phyloP scores from a whole-genome alignment of 768 basidiomycete genomes.

The Cystobasidium tubakii region DNA sequence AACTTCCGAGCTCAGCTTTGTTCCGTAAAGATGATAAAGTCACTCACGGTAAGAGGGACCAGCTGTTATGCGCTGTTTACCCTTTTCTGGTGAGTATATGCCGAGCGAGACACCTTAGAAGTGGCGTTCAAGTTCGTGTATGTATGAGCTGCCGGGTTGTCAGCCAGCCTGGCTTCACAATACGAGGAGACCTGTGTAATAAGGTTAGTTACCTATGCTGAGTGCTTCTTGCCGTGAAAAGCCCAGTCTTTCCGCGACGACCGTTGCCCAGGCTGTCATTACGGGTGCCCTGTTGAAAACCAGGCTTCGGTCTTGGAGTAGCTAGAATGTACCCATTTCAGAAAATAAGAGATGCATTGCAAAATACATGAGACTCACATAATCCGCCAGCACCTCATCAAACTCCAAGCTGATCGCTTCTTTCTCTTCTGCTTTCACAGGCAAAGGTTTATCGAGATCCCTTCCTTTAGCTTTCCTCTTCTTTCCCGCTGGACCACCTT shows the following conservation, averaged over 20 bases:
- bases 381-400: constrained; percentile 23
- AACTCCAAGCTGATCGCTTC: constrained; percentile 25
- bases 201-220: constrained; percentile 63
- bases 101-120: constrained; percentile 75
- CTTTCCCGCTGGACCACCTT: neutral
- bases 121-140: constrained; percentile 90
- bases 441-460: constrained; percentile 26
- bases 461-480: constrained; percentile 26
- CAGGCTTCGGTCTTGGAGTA: constrained; percentile 59
- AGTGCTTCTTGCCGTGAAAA: constrained; percentile 84
- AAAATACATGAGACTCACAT: too few species aligned
- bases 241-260: constrained; percentile 77
- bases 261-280: constrained; percentile 86
- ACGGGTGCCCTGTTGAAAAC: constrained; percentile 86
- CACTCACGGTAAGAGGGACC: constrained; percentile 66
- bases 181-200: neutral
- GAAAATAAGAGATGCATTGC: too few species aligned
- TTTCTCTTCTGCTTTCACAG: constrained; percentile 1
- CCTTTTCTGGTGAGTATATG: constrained; percentile 59
- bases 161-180: neutral
- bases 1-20: too few species aligned
- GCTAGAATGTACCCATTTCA: too few species aligned
- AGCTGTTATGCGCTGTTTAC: constrained; percentile 59
- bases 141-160: constrained; percentile 61
- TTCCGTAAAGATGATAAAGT: too few species aligned